Evolutionary conservation across 352 stramenopile genomes (phyloP).

Genomic region (Phytophthora hibernalis): DNA sequence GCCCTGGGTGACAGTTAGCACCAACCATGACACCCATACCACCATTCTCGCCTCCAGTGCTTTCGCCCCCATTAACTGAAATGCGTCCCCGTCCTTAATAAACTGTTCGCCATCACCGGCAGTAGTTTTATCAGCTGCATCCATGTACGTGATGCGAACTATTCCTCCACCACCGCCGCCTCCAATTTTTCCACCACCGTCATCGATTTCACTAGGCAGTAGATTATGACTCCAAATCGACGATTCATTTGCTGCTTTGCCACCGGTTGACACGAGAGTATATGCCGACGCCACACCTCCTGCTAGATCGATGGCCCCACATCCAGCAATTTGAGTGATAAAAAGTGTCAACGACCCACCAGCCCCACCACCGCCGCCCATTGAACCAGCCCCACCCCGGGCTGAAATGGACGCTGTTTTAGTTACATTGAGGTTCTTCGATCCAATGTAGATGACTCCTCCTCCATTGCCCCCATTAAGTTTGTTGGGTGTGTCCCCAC

Average conservation of each 20-base stretch:
- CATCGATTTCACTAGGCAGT: slow-evolving; percentile 5
- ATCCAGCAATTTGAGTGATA: slow-evolving; percentile 62
- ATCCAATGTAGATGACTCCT: slow-evolving; percentile 74
- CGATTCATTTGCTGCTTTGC: slow-evolving; percentile 18
- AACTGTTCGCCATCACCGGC: slow-evolving; percentile 61
- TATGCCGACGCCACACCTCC: slow-evolving; percentile 51
- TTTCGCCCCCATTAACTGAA: slow-evolving; percentile 51
- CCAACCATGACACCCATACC: slow-evolving; percentile 55
- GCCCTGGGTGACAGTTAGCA: slow-evolving; percentile 68
- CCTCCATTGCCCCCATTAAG: slow-evolving; percentile 74
- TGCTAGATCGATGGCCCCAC: slow-evolving; percentile 61
- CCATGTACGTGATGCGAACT: slow-evolving; percentile 62
- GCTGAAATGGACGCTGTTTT: slow-evolving; percentile 58
- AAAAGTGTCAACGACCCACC: slow-evolving; percentile 73
- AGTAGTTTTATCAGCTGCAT: slow-evolving; percentile 23
- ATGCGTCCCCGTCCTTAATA: slow-evolving; percentile 63
- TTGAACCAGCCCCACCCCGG: slow-evolving; percentile 57
- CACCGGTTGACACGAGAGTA: slow-evolving; percentile 6
- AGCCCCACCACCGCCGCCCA: slow-evolving; percentile 74
- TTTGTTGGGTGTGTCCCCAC: slow-evolving; percentile 53
- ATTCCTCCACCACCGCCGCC: slow-evolving; percentile 70
- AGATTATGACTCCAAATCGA: slow-evolving; percentile 46
- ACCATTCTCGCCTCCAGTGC: slow-evolving; percentile 67
- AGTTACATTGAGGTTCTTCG: slow-evolving; percentile 55
- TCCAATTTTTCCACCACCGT: slow-evolving; percentile 45